These are phyloP conservation scores for Tuber microsphaerosporum DNA, from an alignment of 495 filamentous ascomycete genomes.

Conservation along the genomic window DNA sequence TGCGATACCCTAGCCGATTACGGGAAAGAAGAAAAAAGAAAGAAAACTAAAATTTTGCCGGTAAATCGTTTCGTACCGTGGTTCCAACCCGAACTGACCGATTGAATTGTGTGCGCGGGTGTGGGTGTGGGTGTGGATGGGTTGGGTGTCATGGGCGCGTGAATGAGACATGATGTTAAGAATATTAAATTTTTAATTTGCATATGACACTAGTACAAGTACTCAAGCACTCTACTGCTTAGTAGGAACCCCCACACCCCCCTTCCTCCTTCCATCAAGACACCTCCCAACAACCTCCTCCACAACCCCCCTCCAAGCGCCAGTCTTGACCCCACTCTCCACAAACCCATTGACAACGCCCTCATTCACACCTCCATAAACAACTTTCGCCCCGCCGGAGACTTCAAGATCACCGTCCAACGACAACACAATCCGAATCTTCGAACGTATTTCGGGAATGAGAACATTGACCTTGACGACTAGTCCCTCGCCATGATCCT, in stretches of 20 bases:
- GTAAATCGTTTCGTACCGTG: neutral
- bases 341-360: slow-evolving; percentile 28
- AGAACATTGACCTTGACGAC: slow-evolving; percentile 24
- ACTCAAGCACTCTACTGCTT: slow-evolving; percentile 25
- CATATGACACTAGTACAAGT: too few species aligned
- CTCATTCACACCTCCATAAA: slow-evolving; percentile 29
- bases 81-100: neutral
- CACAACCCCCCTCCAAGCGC: slow-evolving; percentile 22
- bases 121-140: neutral
- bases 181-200: neutral
- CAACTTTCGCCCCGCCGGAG: slow-evolving; percentile 20
- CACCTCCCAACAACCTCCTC: slow-evolving; percentile 30
- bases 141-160: neutral
- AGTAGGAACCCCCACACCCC: slow-evolving; percentile 29
- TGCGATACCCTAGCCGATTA: neutral
- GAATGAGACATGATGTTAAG: too few species aligned
- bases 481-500: neutral
- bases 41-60: neutral
- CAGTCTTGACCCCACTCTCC: slow-evolving; percentile 4
- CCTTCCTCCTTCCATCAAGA: slow-evolving; percentile 27
- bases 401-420: slow-evolving; percentile 11
- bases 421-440: slow-evolving; percentile 23
- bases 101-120: neutral
- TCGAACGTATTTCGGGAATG: slow-evolving; percentile 26
- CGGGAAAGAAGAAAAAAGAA: neutral